Evolutionary conservation across 2,329 filamentous ascomycete genomes (phyloP).

Genomic region (Xylogone sp.): DNA sequence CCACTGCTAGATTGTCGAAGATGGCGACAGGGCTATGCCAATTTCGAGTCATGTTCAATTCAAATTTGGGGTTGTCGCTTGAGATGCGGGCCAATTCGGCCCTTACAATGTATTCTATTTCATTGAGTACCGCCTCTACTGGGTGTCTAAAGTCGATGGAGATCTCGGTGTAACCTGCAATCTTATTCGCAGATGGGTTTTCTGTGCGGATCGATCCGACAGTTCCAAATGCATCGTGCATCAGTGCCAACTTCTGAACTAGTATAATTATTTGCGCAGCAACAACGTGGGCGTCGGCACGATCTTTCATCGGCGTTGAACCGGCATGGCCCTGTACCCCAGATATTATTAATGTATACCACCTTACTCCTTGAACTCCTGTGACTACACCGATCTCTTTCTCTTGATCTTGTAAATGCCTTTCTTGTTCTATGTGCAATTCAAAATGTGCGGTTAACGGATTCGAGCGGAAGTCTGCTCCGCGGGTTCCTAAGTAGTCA

Average conservation of each 20-base stretch:
- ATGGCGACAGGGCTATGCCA: not conserved
- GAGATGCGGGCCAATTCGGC: not conserved
- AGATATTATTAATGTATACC: conserved; percentile 61
- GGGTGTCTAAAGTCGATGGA: not conserved
- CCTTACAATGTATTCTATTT: not conserved
- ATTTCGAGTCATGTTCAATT: not conserved
- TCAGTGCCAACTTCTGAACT: not conserved
- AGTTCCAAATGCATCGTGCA: not conserved
- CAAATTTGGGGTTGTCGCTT: no score
- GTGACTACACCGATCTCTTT: conserved; percentile 64
- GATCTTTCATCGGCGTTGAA: not conserved
- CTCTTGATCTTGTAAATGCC: conserved; percentile 59
- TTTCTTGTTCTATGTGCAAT: conserved; percentile 78
- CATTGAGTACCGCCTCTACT: not conserved
- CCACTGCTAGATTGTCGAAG: not conserved
- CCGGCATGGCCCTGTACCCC: conserved; percentile 23
- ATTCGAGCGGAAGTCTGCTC: conserved; percentile 49
- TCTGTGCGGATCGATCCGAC: not conserved
- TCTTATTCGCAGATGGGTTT: not conserved
- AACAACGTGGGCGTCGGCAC: not conserved
- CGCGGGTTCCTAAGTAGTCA: conserved; percentile 58
- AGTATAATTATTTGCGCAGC: not conserved
- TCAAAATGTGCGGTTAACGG: conserved; percentile 74
- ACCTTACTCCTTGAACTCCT: conserved; percentile 69
- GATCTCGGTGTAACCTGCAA: not conserved